Base-by-base conservation (phyloP, 306 rosid genomes). In the Senna tora region DNA sequence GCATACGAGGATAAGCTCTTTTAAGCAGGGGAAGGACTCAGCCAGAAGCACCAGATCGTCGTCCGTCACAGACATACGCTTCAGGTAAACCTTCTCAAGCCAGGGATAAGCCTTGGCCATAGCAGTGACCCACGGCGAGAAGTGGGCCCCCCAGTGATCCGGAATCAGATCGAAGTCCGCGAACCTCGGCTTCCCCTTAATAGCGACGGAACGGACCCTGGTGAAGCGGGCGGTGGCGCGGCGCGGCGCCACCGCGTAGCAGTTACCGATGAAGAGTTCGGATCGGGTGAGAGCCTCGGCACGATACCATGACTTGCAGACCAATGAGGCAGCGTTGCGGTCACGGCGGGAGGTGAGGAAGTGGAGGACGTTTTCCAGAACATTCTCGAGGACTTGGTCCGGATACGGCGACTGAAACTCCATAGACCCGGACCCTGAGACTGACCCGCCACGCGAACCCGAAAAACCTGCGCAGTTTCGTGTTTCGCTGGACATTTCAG, bases 311-410 rank as follows among this genome's bases (percentile, higher is more conserved):
- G 91, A 90, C 82, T 88, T 89, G 83, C 96, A 90, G 41, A 92
- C 96, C 84, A 92, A 87, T 82, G 98, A 90, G 85, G 96, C 98
- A 25, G 95, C 90, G 92, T 83, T 92, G 22, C 98, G 94, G 89
- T 92, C 98, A 6, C 85, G 81, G 33, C 96, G 86, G 7, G 87
- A 82, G 50, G 87, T 78, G 22, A 92, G 92, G 74, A 92, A 92
- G 85, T 88, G 90, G 53, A 92, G 94, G n/a, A 92, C 98, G 94
- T 85, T 92, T 25, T 92, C 98, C 1, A 92, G 89, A 2, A 92
- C 98, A 83, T 92, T 92, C 84, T 89, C 96, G 5, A 92, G 89
- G 10, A 88, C 92, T 47, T 92, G 92, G 87, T 88, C 98, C 52
- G 85, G 85, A 69, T 77, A 77, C 0, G 88, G 86, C 0, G 79